phyloP scores from a whole-genome alignment of 2,329 filamentous ascomycete genomes.

The Phialophora tarda region DNA sequence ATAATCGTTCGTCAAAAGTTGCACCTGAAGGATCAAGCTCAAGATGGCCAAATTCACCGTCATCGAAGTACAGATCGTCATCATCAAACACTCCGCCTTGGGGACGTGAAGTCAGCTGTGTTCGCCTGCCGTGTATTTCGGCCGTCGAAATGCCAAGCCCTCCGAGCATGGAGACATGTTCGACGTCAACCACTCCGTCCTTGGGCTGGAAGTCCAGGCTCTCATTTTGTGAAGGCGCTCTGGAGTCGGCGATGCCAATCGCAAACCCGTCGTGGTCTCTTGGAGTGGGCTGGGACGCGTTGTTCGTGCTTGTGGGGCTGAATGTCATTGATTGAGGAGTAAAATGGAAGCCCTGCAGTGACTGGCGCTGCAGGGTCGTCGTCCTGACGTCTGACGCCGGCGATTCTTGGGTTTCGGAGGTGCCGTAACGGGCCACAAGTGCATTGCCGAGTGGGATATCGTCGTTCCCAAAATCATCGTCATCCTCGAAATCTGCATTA shows the following conservation, averaged over 20 bases:
- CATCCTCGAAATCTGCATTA: conserved; percentile 54
- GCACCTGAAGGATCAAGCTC: conserved; percentile 39
- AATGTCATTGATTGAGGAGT: conserved; percentile 41
- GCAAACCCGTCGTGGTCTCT: conserved; percentile 39
- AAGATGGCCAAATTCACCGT: conserved; percentile 44
- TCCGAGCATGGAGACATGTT: conserved; percentile 27
- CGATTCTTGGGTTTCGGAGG: conserved; percentile 11
- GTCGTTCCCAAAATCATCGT: conserved; percentile 44
- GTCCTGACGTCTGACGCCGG: conserved; percentile 33
- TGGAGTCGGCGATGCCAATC: conserved; percentile 37
- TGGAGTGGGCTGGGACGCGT: conserved; percentile 41
- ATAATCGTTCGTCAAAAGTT: conserved; percentile 55
- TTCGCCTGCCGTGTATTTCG: conserved; percentile 19
- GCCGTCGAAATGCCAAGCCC: conserved; percentile 37
- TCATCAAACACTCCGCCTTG: conserved; percentile 39
- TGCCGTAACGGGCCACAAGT: conserved; percentile 27
- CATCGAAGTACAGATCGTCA: conserved; percentile 56
- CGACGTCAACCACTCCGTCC: conserved; percentile 16
- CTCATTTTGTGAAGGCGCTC: conserved; percentile 26
- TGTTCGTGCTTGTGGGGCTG: conserved; percentile 39
- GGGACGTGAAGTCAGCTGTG: conserved; percentile 18
- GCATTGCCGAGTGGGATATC: conserved; percentile 23
- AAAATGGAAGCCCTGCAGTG: conserved; percentile 39
- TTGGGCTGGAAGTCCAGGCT: conserved; percentile 8
- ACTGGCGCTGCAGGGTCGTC: conserved; percentile 41